A percentile compares a stretch with the other conserved stretches of the same genome.
Evolutionary conservation across 768 basidiomycete genomes (phyloP).

Genomic region (Tulasnella sp.): DNA sequence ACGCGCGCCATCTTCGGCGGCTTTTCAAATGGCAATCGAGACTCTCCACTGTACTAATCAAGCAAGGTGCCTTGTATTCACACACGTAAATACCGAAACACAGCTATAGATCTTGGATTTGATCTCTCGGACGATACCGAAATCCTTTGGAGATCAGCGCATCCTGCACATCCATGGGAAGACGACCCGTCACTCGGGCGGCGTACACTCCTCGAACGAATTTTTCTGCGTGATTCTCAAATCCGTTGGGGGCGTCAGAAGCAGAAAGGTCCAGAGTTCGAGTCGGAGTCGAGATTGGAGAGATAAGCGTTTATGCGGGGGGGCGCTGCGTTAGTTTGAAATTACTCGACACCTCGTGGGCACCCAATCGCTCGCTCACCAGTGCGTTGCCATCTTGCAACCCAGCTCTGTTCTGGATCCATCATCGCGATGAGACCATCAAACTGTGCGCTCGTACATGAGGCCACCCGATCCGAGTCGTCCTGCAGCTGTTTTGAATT

Average conservation of each 20-base stretch:
- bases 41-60: too few relatives aligned
- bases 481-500: constrained; percentile 61
- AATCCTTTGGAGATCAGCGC: constrained; percentile 68
- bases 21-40: too few relatives aligned
- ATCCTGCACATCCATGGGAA: constrained; percentile 75
- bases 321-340: background rate
- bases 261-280: background rate
- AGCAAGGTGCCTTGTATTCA: too few relatives aligned
- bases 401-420: constrained; percentile 84
- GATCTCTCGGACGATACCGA: constrained; percentile 77
- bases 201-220: constrained; percentile 90
- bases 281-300: background rate
- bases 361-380: constrained; percentile 39
- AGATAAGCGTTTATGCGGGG: background rate
- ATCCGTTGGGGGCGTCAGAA: background rate
- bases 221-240: constrained; percentile 54
- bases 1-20: background rate
- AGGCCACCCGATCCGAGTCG: constrained; percentile 65
- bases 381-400: constrained; percentile 90
- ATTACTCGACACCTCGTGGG: background rate
- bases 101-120: constrained; percentile 27
- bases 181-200: constrained; percentile 71
- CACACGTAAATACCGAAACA: background rate
- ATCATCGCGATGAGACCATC: constrained; percentile 87
- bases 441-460: constrained; percentile 85